Evolutionary conservation across 495 filamentous ascomycete species (phyloP).

Genomic region (Immersiella caudata): DNA sequence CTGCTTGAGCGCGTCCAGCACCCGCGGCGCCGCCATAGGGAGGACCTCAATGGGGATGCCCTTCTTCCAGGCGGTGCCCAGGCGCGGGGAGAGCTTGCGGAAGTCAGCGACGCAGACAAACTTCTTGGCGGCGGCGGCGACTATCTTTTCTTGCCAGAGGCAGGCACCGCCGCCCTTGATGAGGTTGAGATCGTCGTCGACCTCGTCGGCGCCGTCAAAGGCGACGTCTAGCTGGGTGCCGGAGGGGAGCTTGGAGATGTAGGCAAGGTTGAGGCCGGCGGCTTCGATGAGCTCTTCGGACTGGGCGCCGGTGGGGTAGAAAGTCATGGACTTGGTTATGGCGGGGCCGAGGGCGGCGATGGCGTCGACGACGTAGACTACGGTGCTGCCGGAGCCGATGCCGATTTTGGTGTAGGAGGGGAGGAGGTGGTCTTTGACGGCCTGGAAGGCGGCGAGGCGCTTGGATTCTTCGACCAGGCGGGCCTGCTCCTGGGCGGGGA

Average conservation of each 20-base stretch:
- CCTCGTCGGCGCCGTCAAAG: conserved; percentile 96
- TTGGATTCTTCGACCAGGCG: conserved; percentile 76
- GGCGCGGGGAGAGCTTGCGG: conserved; percentile 76
- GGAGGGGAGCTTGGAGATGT: conserved; percentile 71
- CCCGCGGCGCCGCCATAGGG: conserved; percentile 73
- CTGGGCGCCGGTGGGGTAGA: conserved; percentile 91
- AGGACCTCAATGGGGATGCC: conserved; percentile 92
- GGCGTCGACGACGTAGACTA: conserved; percentile 93
- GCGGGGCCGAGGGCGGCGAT: conserved; percentile 71
- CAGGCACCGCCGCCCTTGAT: conserved; percentile 98
- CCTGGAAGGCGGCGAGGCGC: conserved; percentile 76
- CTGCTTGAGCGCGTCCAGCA: conserved; percentile 65
- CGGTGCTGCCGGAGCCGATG: conserved; percentile 91
- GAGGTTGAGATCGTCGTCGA: conserved; percentile 91
- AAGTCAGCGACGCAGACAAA: conserved; percentile 96
- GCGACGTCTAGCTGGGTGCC: conserved; percentile 66
- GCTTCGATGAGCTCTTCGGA: conserved; percentile 78
- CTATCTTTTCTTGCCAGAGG: conserved; percentile 96
- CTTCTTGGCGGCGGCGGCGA: conserved; percentile 79
- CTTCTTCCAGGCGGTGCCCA: conserved; percentile 76
- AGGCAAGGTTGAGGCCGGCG: conserved; percentile 74
- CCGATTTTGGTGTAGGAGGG: conserved; percentile 74
- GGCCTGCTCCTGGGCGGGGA: conserved; percentile 30
- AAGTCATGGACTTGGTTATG: conserved; percentile 66
- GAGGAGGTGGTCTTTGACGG: conserved; percentile 83